Evolutionary conservation across 345 rosid species (phyloP), one percentile per base, ranked within the genome.

Genomic region (Rubroshorea leprosula): DNA sequence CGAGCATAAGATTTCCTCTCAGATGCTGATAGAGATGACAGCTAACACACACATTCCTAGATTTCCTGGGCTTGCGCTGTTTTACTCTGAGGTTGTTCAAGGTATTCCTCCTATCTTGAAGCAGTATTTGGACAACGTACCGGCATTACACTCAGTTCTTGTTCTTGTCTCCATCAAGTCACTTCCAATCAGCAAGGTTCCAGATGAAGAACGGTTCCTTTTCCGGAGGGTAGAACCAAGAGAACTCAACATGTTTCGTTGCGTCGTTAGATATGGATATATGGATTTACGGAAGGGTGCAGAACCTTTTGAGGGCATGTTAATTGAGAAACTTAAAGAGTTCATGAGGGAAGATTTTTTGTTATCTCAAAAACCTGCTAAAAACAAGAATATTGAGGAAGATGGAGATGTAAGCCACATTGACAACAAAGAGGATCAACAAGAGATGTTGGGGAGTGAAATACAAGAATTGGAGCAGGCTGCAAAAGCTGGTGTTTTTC

Each of bases 191-290:
- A 66, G 69, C 61, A 68, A 66, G 59, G 82, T 80, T 6, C 65
- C 71, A 0, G 0, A 14, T 0, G 77, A 68, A 9, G 82, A 80
- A 43, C 57, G 80, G 23, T 76, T 76, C 55, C 44, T 74, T 16
- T 80, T 80, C 48, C 61, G 70, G 1, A 26, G 85, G 23, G 76
- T 76, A 9, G 64, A 68, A 2, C 74, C 77, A 0, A 39, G 17
- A 0, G 76, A 67, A 17, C 55, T 78, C 10, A 60, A 66, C 19
- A 57, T 78, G 8, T 80, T 72, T 54, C 66, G 66, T 2, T 83
- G 89, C 17, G 64, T 74, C 0, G 83, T 63, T 13, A 69, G 88
- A 29, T 76, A 78, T 3, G 82, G 86, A 2, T 83, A 80, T 62
- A 72, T 23, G 0, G 80, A 80, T 29, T 29, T 65, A 10, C 21